phyloP scores from a whole-genome alignment of 208 protist species.

The Vickermania spadyakhi region DNA sequence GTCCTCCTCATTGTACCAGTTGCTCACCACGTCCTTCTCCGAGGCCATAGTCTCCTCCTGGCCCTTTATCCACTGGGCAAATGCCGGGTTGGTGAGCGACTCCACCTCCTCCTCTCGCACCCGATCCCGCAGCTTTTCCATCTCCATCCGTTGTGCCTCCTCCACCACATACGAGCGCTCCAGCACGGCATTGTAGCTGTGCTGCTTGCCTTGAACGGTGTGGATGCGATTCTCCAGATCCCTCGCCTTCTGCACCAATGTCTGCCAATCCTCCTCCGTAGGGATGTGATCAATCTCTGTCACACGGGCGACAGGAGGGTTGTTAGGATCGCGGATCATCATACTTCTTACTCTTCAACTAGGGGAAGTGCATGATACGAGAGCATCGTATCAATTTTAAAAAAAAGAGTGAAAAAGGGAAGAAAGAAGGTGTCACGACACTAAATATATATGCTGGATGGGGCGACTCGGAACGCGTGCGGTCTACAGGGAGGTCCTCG shows the following conservation, averaged over 20 bases:
- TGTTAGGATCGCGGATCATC: too few relatives aligned
- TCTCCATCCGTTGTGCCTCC: slow-evolving; percentile 13
- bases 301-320: too few relatives aligned
- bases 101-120: slow-evolving; percentile 11
- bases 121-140: slow-evolving; percentile 11
- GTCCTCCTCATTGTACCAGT: slow-evolving; percentile 46
- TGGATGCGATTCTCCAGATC: slow-evolving; percentile 14
- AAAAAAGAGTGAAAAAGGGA: not conserved
- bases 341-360: too few relatives aligned
- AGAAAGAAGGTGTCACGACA: not conserved
- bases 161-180: slow-evolving; percentile 21
- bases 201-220: slow-evolving; percentile 15
- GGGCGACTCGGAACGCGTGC: too few relatives aligned
- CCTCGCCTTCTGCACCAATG: slow-evolving; percentile 3
- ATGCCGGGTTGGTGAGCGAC: slow-evolving; percentile 11
- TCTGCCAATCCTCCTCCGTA: not conserved
- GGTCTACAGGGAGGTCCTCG: not conserved
- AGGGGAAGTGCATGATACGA: too few relatives aligned
- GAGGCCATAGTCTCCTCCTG: not conserved
- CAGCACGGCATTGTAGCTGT: slow-evolving; percentile 27
- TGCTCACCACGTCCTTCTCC: slow-evolving; percentile 8
- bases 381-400: too few relatives aligned
- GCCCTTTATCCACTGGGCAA: slow-evolving; percentile 19
- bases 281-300: slow-evolving; percentile 4
- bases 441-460: too few relatives aligned